Evolutionary conservation across 1,284 basidiomycete species (phyloP).

Genomic region (Malassezia furfur): DNA sequence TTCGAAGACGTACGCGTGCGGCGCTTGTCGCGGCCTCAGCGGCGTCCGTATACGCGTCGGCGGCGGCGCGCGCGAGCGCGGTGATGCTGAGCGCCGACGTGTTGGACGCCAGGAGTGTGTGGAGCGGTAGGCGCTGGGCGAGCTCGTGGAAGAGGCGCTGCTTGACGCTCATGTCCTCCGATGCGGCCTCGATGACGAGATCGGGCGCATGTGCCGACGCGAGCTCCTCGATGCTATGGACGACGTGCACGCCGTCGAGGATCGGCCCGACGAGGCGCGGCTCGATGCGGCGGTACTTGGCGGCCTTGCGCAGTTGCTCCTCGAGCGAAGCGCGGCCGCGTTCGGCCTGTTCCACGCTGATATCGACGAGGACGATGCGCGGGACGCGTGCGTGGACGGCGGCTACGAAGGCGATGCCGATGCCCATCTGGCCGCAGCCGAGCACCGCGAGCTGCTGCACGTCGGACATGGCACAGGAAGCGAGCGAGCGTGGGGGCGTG

Average conservation of each 20-base stretch:
- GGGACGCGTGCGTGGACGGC: conserved; percentile 50
- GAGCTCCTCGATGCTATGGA: conserved; percentile 24
- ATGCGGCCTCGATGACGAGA: conserved; percentile 87
- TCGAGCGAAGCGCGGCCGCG: conserved; percentile 59
- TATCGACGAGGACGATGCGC: conserved; percentile 26
- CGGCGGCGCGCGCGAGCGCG: conserved; percentile 64
- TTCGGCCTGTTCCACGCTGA: conserved; percentile 8
- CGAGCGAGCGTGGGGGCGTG: too few relatives aligned
- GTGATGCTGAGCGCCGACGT: conserved; percentile 90
- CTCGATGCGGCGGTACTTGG: conserved; percentile 67
- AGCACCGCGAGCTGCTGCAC: conserved; percentile 22
- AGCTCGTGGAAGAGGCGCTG: conserved; percentile 66
- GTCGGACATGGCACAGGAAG: neutral
- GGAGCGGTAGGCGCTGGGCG: conserved; percentile 60
- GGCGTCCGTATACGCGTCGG: conserved; percentile 25
- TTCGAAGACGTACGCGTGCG: conserved; percentile 18
- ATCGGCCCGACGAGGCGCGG: conserved; percentile 66
- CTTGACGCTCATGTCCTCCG: conserved; percentile 75
- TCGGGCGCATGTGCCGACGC: conserved; percentile 61
- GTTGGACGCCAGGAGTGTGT: conserved; percentile 79
- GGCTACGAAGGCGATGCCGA: conserved; percentile 73
- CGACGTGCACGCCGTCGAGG: conserved; percentile 40
- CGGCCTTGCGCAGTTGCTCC: conserved; percentile 70
- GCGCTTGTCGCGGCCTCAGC: conserved; percentile 27
- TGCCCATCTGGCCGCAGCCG: conserved; percentile 45